A percentile compares a stretch with the other conserved stretches of the same genome.
Evolutionary conservation across 2,329 filamentous ascomycete genomes (phyloP).

Genomic region (Aspergillus fijiensis): DNA sequence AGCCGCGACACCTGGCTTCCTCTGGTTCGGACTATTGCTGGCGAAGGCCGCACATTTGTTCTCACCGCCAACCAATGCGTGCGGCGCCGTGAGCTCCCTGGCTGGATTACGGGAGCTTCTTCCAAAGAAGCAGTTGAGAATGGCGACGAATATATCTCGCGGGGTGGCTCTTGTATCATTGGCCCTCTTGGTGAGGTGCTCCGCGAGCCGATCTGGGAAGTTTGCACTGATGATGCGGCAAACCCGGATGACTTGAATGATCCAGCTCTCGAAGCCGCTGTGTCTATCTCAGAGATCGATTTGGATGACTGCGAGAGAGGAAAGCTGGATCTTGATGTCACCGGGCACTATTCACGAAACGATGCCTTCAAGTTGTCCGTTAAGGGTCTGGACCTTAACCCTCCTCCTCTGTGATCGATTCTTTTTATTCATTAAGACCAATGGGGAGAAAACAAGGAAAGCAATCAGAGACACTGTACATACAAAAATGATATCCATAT

Average conservation of each 20-base stretch:
- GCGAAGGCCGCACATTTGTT: constrained; percentile 82
- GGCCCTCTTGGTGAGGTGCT: constrained; percentile 77
- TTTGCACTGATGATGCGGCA: constrained; percentile 33
- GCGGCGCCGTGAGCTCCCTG: constrained; percentile 56
- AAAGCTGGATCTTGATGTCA: constrained; percentile 77
- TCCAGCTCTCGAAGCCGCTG: constrained; percentile 36
- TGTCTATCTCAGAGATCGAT: constrained; percentile 73
- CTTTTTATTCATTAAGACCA: not conserved
- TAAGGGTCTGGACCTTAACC: constrained; percentile 59
- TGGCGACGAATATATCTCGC: constrained; percentile 2
- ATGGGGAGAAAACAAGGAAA: not conserved
- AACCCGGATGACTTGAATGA: constrained; percentile 54
- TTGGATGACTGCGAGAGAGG: constrained; percentile 85
- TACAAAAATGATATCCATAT: not conserved
- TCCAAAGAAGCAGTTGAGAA: constrained; percentile 10
- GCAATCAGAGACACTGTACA: not conserved
- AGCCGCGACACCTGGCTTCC: constrained; percentile 76
- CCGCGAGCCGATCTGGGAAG: constrained; percentile 78
- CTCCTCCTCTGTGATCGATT: constrained; percentile 46
- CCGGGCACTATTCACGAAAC: constrained; percentile 78
- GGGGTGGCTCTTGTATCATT: constrained; percentile 80
- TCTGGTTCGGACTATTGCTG: constrained; percentile 77
- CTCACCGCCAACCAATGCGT: constrained; percentile 83
- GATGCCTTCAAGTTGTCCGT: constrained; percentile 62
- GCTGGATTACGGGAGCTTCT: constrained; percentile 51